Conservation (phyloP, 371 early-diverging fungal species). For the Fennellomyces sp. region DNA sequence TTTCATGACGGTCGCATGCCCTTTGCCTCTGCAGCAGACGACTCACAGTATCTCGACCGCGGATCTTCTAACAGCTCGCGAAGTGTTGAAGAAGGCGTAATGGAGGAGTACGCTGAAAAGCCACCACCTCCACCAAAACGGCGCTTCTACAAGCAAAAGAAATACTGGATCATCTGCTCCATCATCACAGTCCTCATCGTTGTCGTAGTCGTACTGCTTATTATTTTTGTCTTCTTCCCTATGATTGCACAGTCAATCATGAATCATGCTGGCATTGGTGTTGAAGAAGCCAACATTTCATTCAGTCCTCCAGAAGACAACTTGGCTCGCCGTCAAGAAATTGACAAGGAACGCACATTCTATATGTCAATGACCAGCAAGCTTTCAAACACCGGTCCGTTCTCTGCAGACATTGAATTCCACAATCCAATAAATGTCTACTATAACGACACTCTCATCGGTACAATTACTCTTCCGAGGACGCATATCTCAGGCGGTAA, state of each 20-base stretch:
- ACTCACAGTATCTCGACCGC: too few relatives aligned
- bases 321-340: conserved; percentile 30
- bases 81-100: conserved; percentile 6
- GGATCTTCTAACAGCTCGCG: too few relatives aligned
- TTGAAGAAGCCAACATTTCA: conserved; percentile 50
- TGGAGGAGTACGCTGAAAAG: conserved; percentile 50
- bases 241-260: conserved; percentile 58
- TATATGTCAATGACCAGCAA: conserved; percentile 46
- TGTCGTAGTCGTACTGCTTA: conserved; percentile 50
- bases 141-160: conserved; percentile 54
- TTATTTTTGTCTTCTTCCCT: too few relatives aligned
- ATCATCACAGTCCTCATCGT: conserved; percentile 42
- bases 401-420: conserved; percentile 55
- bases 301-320: conserved; percentile 28
- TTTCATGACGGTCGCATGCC: conserved; percentile 2
- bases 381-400: conserved; percentile 59
- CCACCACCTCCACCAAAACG: conserved; percentile 30
- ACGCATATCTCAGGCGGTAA: conserved; percentile 50
- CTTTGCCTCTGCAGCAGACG: too few relatives aligned
- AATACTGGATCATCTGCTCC: conserved; percentile 59
- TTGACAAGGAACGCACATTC: conserved; percentile 40
- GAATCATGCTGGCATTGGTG: conserved; percentile 48
- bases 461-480: conserved; percentile 37
- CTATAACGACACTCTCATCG: conserved; percentile 42
- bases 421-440: conserved; percentile 49